Conservation (phyloP, 108 stramenopile species). For the Cyclostephanos tholiformis region DNA sequence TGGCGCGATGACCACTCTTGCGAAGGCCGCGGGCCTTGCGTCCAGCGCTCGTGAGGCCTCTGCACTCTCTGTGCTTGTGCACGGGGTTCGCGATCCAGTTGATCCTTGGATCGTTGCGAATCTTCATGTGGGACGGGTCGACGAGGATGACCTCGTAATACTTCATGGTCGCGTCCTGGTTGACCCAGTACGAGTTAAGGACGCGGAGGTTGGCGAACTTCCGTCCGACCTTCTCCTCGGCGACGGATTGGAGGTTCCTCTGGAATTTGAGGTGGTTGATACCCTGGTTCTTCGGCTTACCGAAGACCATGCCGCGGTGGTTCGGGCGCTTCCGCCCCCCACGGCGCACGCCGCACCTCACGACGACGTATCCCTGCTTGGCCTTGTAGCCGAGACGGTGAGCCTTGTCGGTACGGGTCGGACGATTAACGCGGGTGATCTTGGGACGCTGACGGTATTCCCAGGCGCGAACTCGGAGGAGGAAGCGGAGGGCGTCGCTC, state of each 20-base stretch:
- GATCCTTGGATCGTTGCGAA: constrained; percentile 99
- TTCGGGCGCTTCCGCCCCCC: constrained; percentile 99
- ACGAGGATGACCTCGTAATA: constrained; percentile 99
- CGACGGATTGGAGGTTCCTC: constrained; percentile 96
- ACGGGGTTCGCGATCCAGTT: constrained; percentile 99
- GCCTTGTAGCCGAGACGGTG: constrained; percentile 99
- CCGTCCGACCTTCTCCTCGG: constrained; percentile 99
- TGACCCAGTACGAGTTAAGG: constrained; percentile 99
- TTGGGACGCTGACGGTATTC: constrained; percentile 99
- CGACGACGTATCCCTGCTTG: constrained; percentile 99
- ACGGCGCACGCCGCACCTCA: constrained; percentile 98
- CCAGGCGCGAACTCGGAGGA: constrained; percentile 99
- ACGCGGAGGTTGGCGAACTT: constrained; percentile 96
- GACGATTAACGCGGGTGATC: constrained; percentile 89
- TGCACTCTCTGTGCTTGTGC: constrained; percentile 99
- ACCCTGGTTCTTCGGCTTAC: constrained; percentile 99
- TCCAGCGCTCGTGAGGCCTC: constrained; percentile 99
- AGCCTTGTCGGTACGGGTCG: constrained; percentile 99
- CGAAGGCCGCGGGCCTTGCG: constrained; percentile 96
- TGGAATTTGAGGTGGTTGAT: constrained; percentile 99
- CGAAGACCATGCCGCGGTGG: constrained; percentile 99
- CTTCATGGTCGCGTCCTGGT: constrained; percentile 99
- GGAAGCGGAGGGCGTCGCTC: constrained; percentile 99
- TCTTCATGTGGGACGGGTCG: constrained; percentile 94
- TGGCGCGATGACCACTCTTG: constrained; percentile 99